Evolutionary conservation across 176 grass and related monocot species (phyloP).

Genomic region (Carex scoparia): DNA sequence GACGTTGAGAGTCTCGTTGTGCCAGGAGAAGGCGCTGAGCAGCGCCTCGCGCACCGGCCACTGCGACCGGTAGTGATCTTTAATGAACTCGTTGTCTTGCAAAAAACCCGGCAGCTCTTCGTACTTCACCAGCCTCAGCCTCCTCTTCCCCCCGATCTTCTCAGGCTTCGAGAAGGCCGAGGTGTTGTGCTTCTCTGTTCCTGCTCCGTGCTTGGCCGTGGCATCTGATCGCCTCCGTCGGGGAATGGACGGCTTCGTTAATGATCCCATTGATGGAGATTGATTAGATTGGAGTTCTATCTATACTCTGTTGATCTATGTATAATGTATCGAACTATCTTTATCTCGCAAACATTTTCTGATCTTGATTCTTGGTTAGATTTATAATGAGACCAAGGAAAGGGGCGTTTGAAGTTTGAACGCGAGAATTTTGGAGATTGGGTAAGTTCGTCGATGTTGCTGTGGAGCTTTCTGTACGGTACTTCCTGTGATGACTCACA

Average conservation of each 20-base stretch:
- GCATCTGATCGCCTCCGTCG: constrained; percentile 27
- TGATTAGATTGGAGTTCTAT: neutral
- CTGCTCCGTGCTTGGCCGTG: neutral
- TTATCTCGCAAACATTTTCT: neutral
- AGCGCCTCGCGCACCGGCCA: constrained; percentile 79
- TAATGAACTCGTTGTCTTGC: constrained; percentile 93
- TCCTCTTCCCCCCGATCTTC: neutral
- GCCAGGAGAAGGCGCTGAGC: constrained; percentile 96
- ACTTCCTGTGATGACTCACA: neutral
- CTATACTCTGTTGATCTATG: neutral
- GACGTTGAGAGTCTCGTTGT: constrained; percentile 99
- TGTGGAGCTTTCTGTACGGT: neutral
- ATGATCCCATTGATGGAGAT: constrained; percentile 9
- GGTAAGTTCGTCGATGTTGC: neutral
- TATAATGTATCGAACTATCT: neutral
- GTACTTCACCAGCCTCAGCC: constrained; percentile 55
- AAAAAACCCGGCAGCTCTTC: constrained; percentile 91
- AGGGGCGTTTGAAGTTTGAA: neutral
- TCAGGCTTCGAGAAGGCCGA: constrained; percentile 2
- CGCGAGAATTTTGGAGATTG: constrained; percentile 9
- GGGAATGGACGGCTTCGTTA: neutral
- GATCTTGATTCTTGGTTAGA: neutral
- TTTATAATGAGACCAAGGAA: constrained; percentile 19
- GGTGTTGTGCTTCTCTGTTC: neutral
- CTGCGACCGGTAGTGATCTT: constrained; percentile 69